Conservation (phyloP, 2,329 filamentous ascomycete species). For the Alternaria triticina region DNA sequence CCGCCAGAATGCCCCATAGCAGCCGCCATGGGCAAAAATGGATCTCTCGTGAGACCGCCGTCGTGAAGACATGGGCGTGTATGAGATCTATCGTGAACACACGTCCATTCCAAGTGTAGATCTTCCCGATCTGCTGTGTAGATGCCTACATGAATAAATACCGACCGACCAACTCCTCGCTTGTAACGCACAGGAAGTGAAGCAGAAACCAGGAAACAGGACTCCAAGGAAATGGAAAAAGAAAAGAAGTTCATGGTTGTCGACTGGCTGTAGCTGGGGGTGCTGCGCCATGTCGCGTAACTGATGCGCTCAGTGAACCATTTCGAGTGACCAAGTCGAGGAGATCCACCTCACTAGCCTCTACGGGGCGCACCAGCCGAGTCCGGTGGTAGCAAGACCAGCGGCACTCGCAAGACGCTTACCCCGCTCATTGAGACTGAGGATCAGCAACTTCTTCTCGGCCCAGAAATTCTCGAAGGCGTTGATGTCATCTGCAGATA, state of each 20-base stretch:
- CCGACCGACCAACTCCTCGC: conserved; percentile 33
- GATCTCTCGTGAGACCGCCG: background rate
- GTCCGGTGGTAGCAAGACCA: conserved; percentile 35
- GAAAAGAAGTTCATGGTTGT: background rate
- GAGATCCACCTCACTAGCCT: conserved; percentile 37
- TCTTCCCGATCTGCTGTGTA: conserved; percentile 20
- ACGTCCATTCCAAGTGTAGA: conserved; percentile 12
- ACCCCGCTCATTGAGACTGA: conserved; percentile 40
- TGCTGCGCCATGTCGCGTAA: background rate
- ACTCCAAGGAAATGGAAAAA: conserved; percentile 11
- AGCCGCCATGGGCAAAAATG: conserved; percentile 1
- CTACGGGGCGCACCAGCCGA: conserved; percentile 46
- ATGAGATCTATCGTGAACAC: conserved; percentile 11
- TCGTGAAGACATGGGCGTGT: background rate
- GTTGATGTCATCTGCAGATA: conserved; percentile 29
- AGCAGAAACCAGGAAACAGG: conserved; percentile 2
- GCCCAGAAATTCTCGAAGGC: conserved; percentile 51
- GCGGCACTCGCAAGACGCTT: conserved; percentile 33
- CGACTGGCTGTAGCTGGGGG: background rate
- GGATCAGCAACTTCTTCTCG: conserved; percentile 42
- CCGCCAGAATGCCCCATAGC: background rate
- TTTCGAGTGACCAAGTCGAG: conserved; percentile 8
- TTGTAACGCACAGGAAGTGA: conserved; percentile 13
- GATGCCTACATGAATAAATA: conserved; percentile 23
- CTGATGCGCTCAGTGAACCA: conserved; percentile 11